Evolutionary conservation across 305 asterid genomes (phyloP).

Genomic region (Solanum hybrid): DNA sequence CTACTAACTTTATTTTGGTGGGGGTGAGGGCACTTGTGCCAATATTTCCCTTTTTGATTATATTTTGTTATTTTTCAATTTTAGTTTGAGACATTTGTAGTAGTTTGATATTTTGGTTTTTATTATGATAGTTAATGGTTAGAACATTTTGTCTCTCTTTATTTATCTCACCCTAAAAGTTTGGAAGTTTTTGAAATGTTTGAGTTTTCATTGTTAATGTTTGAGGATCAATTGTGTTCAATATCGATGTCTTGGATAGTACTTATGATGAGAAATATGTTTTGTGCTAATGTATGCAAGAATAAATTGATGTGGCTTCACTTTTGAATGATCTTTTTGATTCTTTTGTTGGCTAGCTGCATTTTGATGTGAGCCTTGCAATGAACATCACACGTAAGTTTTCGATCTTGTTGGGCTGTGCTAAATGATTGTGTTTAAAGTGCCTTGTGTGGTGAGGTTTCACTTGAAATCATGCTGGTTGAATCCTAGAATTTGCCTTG

Average conservation of each 20-base stretch:
- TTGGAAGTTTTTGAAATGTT: not conserved
- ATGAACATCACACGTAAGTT: not conserved
- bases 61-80: not conserved
- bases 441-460: not conserved
- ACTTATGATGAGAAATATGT: not conserved
- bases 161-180: not conserved
- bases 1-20: not conserved
- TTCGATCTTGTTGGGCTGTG: not conserved
- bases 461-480: not conserved
- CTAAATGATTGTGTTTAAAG: not conserved
- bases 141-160: not conserved
- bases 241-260: not conserved
- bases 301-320: not conserved
- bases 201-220: not conserved
- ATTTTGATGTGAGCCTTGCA: not conserved
- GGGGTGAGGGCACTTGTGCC: not conserved
- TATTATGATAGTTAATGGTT: not conserved
- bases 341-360: not conserved
- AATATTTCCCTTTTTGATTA: not conserved
- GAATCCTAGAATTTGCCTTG: not conserved
- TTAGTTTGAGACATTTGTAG: not conserved
- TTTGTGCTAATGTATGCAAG: not conserved
- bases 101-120: not conserved
- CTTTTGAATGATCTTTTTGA: not conserved
- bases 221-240: not conserved